These are phyloP conservation scores for Penicillium sp. DNA, from an alignment of 2,329 filamentous ascomycete species.

Conservation along the genomic window DNA sequence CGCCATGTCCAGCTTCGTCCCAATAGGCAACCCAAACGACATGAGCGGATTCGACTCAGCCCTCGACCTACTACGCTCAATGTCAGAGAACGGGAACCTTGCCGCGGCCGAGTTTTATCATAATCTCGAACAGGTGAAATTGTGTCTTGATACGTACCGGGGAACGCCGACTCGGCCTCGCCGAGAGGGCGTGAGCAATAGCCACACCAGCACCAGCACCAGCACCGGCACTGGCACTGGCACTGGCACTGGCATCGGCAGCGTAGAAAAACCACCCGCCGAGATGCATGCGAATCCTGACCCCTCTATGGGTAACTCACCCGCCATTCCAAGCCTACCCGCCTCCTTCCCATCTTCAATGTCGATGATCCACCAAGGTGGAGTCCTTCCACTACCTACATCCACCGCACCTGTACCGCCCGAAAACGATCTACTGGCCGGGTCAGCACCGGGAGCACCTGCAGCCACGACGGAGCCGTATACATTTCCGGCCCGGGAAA, in stretches of 20 bases:
- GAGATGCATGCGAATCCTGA: background rate
- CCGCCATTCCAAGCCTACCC: background rate
- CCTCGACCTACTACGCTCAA: conserved; percentile 36
- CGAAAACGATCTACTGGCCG: conserved; percentile 13
- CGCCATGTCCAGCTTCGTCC: conserved; percentile 42
- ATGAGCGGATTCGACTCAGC: conserved; percentile 38
- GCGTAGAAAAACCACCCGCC: background rate
- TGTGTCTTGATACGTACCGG: conserved; percentile 32
- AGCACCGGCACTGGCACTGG: background rate
- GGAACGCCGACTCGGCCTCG: conserved; percentile 3
- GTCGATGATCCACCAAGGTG: background rate
- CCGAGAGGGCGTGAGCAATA: background rate
- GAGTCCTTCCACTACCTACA: background rate
- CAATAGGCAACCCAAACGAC: conserved; percentile 36
- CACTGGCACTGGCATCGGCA: background rate
- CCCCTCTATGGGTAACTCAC: background rate
- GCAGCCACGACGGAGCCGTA: conserved; percentile 8
- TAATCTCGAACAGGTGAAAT: conserved; percentile 39
- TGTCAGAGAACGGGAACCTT: conserved; percentile 43
- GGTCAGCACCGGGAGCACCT: conserved; percentile 1
- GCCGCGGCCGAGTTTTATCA: conserved; percentile 40
- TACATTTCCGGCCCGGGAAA: conserved; percentile 26
- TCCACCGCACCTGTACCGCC: background rate
- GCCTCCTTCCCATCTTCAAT: conserved; percentile 6
- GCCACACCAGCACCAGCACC: background rate